Evolutionary conservation across 2,329 filamentous ascomycete species (phyloP).

Genomic region (Clarireedia paspali): DNA sequence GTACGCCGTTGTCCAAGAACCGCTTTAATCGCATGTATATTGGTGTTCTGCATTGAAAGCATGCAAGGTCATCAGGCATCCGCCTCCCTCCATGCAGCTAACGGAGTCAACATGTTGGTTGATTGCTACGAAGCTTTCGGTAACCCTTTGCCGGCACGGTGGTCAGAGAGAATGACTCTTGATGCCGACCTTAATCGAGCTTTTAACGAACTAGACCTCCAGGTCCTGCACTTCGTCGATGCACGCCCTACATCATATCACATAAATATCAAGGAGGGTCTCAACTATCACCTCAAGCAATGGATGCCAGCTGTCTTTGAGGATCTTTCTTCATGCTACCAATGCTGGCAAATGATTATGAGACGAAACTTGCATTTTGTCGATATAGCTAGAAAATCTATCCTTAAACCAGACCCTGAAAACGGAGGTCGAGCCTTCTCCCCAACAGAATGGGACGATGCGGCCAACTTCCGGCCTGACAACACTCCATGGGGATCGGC

Average conservation of each 20-base stretch:
- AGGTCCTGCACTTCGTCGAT: conserved; percentile 8
- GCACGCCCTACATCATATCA: background rate
- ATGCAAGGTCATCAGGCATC: conserved; percentile 10
- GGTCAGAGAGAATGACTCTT: background rate
- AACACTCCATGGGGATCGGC: background rate
- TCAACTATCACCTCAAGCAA: background rate
- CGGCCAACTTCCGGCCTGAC: background rate
- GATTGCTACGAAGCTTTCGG: background rate
- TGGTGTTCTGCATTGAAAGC: conserved; percentile 12
- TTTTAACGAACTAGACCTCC: conserved; percentile 5
- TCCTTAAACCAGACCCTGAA: background rate
- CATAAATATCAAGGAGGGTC: background rate
- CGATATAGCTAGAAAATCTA: background rate
- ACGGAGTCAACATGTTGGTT: conserved; percentile 2
- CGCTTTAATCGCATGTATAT: conserved; percentile 7
- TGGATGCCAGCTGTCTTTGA: background rate
- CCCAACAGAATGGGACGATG: background rate
- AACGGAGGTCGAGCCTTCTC: background rate
- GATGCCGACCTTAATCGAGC: background rate
- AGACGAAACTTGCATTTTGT: conserved; percentile 12
- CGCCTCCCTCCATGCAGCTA: conserved; percentile 4
- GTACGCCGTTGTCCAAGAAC: background rate
- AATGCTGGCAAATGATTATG: conserved; percentile 10
- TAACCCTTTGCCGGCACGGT: background rate
- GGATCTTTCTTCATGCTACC: conserved; percentile 2